phyloP scores from a whole-genome alignment of 1,139 yeast species.

The Wickerhamomyces sp. region DNA sequence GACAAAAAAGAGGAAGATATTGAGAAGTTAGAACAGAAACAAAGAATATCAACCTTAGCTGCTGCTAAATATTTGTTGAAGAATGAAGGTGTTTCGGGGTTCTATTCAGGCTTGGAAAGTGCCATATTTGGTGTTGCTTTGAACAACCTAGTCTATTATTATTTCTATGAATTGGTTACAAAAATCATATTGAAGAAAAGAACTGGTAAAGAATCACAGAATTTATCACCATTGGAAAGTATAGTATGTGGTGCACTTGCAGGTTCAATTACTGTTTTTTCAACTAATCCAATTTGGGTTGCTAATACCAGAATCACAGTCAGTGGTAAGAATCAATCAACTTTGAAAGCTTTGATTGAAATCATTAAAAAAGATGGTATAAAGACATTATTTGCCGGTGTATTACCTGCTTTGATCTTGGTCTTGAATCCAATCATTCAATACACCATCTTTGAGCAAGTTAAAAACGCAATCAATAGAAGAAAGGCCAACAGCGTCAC shows the following conservation, averaged over 20 bases:
- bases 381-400: slow-evolving; percentile 71
- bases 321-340: slow-evolving; percentile 33
- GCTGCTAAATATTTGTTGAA: slow-evolving; percentile 42
- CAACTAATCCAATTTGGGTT: slow-evolving; percentile 96
- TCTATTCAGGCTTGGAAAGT: slow-evolving; percentile 82
- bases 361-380: slow-evolving; percentile 71
- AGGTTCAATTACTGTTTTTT: slow-evolving; percentile 78
- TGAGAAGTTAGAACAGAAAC: slow-evolving; percentile 1
- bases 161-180: slow-evolving; percentile 74
- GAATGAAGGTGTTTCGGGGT: slow-evolving; percentile 64
- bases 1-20: slow-evolving; percentile 5
- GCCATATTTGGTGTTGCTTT: slow-evolving; percentile 83
- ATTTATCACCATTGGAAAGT: slow-evolving; percentile 61
- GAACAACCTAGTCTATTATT: slow-evolving; percentile 85
- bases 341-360: slow-evolving; percentile 51
- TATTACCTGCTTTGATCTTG: slow-evolving; percentile 79
- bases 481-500: slow-evolving; percentile 37
- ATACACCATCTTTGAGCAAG: slow-evolving; percentile 86
- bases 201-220: slow-evolving; percentile 11
- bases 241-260: slow-evolving; percentile 81
- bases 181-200: slow-evolving; percentile 43
- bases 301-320: slow-evolving; percentile 86
- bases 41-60: slow-evolving; percentile 16
- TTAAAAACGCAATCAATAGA: slow-evolving; percentile 59
- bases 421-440: slow-evolving; percentile 89